A percentile compares a stretch with the other conserved stretches of the same genome.
Conservation (phyloP, 306 rosid species). For the Hylodesmum podocarpum region DNA sequence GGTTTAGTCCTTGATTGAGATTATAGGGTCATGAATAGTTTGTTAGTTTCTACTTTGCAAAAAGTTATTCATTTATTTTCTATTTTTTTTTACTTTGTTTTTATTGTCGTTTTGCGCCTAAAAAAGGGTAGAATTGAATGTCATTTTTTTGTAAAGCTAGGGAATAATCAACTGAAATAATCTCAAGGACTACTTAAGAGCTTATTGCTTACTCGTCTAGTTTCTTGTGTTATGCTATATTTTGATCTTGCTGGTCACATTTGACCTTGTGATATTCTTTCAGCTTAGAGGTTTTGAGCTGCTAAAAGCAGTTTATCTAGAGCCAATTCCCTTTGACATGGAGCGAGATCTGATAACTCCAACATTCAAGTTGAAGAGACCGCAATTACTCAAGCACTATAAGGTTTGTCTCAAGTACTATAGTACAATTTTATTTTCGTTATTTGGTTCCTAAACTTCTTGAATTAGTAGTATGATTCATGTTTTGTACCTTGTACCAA, state of each 20-base stretch:
- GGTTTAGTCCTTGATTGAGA: background rate
- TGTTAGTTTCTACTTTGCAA: background rate
- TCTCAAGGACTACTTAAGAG: background rate
- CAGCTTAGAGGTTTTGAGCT: constrained; percentile 91
- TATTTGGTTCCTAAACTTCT: background rate
- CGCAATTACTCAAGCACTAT: constrained; percentile 61
- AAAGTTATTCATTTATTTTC: background rate
- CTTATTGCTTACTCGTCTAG: background rate
- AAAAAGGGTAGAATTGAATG: background rate
- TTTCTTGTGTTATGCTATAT: background rate
- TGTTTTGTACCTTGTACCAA: constrained; percentile 5
- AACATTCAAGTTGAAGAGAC: constrained; percentile 84
- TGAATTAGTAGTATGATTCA: background rate
- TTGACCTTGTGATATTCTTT: constrained; percentile 23
- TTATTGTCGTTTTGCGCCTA: background rate
- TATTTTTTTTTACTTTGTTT: background rate
- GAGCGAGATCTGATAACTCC: constrained; percentile 87
- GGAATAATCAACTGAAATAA: background rate
- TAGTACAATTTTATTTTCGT: background rate
- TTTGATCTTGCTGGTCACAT: background rate
- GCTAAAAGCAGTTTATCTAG: constrained; percentile 76
- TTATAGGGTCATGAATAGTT: background rate
- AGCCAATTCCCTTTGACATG: constrained; percentile 75
- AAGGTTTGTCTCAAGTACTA: constrained; percentile 49
- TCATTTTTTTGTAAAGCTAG: too few relatives aligned